Evolutionary conservation across 148 eudicot species (phyloP).

Genomic region (Nepenthes gracilis): DNA sequence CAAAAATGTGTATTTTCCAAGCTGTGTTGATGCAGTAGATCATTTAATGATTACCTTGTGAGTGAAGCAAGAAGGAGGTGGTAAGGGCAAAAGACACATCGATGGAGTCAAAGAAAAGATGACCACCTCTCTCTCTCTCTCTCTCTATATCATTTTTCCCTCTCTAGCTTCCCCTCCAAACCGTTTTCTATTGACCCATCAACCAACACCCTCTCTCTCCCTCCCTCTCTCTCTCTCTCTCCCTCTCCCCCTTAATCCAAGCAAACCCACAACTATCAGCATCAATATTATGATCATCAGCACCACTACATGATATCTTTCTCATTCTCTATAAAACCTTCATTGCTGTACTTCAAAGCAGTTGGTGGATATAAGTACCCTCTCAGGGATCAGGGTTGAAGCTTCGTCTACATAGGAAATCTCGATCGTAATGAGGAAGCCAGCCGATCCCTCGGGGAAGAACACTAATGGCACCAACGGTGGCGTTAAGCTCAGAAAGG

Average conservation of each 20-base stretch:
- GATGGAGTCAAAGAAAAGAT: not conserved
- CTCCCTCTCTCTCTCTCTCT: no score
- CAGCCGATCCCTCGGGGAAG: not conserved
- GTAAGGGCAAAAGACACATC: not conserved
- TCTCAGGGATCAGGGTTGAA: not conserved
- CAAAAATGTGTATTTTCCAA: not conserved
- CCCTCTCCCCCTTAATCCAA: not conserved
- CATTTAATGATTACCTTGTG: not conserved
- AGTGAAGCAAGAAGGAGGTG: not conserved
- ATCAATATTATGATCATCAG: not conserved
- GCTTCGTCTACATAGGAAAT: not conserved
- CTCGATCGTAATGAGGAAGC: not conserved
- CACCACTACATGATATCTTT: not conserved
- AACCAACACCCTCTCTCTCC: not conserved
- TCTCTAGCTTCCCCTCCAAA: not conserved
- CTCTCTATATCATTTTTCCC: not conserved
- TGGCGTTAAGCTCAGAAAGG: not conserved
- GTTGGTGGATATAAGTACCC: not conserved
- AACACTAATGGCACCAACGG: not conserved
- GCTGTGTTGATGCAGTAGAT: not conserved
- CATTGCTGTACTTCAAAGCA: not conserved
- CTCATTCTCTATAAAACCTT: not conserved
- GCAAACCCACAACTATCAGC: not conserved
- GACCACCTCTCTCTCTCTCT: not conserved
- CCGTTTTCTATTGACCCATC: slow-evolving; percentile 1